Evolutionary conservation across 176 grass and related monocot species (phyloP), one percentile per base, ranked within the genome.

Genomic region (Musa beccarii): DNA sequence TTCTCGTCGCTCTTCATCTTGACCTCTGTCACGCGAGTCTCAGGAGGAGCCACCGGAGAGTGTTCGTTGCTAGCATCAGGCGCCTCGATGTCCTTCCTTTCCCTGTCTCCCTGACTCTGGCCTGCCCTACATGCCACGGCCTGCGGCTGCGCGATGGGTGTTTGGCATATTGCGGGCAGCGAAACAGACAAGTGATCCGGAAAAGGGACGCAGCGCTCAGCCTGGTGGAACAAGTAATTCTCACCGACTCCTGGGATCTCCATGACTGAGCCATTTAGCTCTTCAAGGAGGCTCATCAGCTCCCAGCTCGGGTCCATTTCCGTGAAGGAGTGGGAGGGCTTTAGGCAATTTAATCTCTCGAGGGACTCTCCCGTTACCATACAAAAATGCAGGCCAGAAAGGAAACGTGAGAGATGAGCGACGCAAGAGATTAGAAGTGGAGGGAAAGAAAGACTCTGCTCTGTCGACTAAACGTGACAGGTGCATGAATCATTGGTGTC

Each of bases 281-380:
- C 77, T 51, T 54, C 26, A 23, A 79, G 28, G 19, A 70, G 77
- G 7, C 21, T 65, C 53, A 70, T 29, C 53, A 79, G 11, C 50
- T 64, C 74, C 74, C 63, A 51, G 74, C 74, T 50, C 15, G 74
- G 59, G 11, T 76, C 57, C 59, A 76, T 63, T 22, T 76, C 74
- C 28, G 23, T 64, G 59, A 76, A 76, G n/a, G 59, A 19, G 56
- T 23, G 59, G 20, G 59, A 51, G 59, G 57, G 19, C 21, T 74
- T 74, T 26, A 25, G 52, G 43, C 34, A 63, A 12, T 10, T 52
- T 24, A 15, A 51, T 9, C 13, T 63, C 9, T 63, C 74, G 29
- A 21, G 17, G 16, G 21, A 51, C 28, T 63, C 56, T 34, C 28
- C 74, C 56, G 50, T 63, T 10, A 59, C 14, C 2, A 20, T 59